Percentiles rank a stretch among this genome's conserved stretches.
phyloP scores from a whole-genome alignment of 2,329 filamentous ascomycete species.

The Westerdykella aurantiaca region DNA sequence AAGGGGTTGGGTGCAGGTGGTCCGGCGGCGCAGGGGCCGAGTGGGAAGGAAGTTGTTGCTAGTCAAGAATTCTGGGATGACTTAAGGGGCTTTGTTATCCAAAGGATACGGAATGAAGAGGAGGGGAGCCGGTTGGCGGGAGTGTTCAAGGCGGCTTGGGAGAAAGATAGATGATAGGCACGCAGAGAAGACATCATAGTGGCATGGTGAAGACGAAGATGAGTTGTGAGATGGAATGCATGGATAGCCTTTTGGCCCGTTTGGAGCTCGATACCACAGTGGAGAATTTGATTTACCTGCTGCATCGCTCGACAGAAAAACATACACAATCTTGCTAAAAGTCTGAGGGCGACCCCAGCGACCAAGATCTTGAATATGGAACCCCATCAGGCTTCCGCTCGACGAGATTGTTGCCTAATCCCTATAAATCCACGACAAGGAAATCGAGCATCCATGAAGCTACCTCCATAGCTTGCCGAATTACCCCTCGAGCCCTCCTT shows the following conservation, averaged over 20 bases:
- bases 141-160: constrained; percentile 69
- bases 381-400: no score
- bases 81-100: constrained; percentile 71
- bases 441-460: no score
- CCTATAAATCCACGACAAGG: no score
- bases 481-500: no score
- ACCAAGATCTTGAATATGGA: not conserved
- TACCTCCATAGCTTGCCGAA: no score
- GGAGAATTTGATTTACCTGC: no score
- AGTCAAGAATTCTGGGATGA: constrained; percentile 82
- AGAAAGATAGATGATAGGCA: constrained; percentile 31
- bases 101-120: constrained; percentile 66
- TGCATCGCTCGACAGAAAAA: no score
- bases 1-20: constrained; percentile 33
- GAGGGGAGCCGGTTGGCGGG: constrained; percentile 59
- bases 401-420: no score
- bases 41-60: constrained; percentile 56
- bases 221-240: no score
- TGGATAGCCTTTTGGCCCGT: not conserved
- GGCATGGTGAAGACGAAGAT: not conserved
- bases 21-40: constrained; percentile 48
- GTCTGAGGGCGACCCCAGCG: not conserved
- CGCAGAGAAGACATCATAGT: not conserved
- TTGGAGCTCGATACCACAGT: no score
- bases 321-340: no score